These are phyloP conservation scores for Tetrapisispora pingtungensis DNA, from an alignment of 805 yeast genomes.

Conservation along the genomic window DNA sequence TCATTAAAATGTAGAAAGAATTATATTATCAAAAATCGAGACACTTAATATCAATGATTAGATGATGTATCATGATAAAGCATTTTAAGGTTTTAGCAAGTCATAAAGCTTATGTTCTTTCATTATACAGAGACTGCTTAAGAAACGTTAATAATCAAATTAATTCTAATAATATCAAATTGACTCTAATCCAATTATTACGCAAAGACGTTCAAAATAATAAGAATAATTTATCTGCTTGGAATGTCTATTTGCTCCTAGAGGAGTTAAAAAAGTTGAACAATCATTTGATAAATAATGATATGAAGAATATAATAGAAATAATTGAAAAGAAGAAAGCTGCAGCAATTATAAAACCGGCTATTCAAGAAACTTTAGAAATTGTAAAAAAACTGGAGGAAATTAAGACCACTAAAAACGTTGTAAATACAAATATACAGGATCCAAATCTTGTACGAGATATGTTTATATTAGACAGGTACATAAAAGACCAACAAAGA, in stretches of 20 bases:
- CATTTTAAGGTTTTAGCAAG: conserved; percentile 23
- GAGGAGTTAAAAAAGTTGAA: conserved; percentile 12
- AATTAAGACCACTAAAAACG: background rate
- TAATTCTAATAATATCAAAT: conserved; percentile 10
- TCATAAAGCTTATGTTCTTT: conserved; percentile 24
- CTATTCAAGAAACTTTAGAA: background rate
- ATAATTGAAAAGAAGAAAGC: background rate
- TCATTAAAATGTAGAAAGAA: too few relatives aligned
- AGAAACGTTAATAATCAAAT: conserved; percentile 17
- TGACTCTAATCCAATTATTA: conserved; percentile 7
- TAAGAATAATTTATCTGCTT: conserved; percentile 19
- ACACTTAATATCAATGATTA: too few relatives aligned
- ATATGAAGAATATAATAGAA: conserved; percentile 1
- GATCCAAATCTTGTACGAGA: conserved; percentile 8
- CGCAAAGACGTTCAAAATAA: conserved; percentile 9
- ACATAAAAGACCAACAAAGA: conserved; percentile 10
- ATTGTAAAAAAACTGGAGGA: background rate
- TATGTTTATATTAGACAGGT: conserved; percentile 11
- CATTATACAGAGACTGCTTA: conserved; percentile 24
- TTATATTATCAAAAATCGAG: too few relatives aligned
- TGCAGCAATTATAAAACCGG: background rate
- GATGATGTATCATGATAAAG: conserved; percentile 15
- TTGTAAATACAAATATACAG: background rate
- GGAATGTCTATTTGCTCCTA: conserved; percentile 14
- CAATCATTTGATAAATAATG: conserved; percentile 1